A percentile compares a stretch with the other conserved stretches of the same genome.
These are phyloP conservation scores for Paecilomyces sp. DNA, from an alignment of 2,329 filamentous ascomycete genomes.

Conservation along the genomic window DNA sequence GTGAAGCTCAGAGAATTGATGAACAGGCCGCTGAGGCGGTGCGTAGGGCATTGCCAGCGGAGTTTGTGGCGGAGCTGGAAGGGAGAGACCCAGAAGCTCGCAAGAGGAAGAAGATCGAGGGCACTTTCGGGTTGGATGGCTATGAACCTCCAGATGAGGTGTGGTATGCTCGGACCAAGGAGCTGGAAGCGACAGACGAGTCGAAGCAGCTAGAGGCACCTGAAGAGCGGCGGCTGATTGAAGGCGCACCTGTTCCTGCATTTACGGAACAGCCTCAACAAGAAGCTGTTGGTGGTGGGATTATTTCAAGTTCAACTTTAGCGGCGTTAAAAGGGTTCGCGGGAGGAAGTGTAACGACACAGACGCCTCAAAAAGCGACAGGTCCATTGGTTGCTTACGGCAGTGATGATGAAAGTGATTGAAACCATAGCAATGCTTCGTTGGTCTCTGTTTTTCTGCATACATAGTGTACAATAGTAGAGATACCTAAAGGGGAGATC, in stretches of 20 bases:
- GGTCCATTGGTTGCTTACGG: constrained; percentile 83
- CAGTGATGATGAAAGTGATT: constrained; percentile 75
- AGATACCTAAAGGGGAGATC: constrained; percentile 1
- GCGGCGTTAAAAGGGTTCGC: constrained; percentile 62
- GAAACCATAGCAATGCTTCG: constrained; percentile 8
- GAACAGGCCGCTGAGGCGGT: constrained; percentile 96
- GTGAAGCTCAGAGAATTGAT: constrained; percentile 81
- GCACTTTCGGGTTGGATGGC: constrained; percentile 77
- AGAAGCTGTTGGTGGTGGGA: constrained; percentile 48
- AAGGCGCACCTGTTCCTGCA: constrained; percentile 35
- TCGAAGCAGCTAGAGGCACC: constrained; percentile 51
- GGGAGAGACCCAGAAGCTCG: constrained; percentile 78
- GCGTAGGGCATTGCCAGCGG: constrained; percentile 74
- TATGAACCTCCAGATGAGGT: constrained; percentile 93
- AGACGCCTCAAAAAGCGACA: constrained; percentile 34
- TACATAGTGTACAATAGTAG: constrained; percentile 23
- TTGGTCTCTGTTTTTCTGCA: constrained; percentile 1
- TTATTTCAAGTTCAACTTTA: constrained; percentile 76
- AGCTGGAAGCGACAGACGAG: constrained; percentile 56
- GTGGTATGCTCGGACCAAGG: constrained; percentile 76
- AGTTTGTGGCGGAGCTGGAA: constrained; percentile 90
- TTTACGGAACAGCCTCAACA: constrained; percentile 10
- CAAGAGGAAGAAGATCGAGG: constrained; percentile 85
- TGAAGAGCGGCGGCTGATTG: constrained; percentile 40
- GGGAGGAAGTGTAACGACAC: constrained; percentile 35